A percentile compares a stretch with the other conserved stretches of the same genome.
Evolutionary conservation across 2,329 filamentous ascomycete species (phyloP).

Genomic region (Nemania sp.): DNA sequence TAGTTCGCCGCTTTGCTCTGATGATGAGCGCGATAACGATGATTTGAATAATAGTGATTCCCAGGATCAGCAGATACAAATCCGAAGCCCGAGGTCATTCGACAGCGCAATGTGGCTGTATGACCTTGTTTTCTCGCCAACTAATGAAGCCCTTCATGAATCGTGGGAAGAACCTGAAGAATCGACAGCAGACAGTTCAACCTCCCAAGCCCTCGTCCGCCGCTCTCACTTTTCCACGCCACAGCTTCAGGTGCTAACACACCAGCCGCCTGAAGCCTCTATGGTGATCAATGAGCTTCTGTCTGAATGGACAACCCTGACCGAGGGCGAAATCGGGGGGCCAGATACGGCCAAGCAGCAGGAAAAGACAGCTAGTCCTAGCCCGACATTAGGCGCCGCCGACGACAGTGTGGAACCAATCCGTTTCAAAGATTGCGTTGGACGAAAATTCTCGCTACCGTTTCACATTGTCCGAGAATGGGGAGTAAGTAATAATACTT

Average conservation of each 20-base stretch:
- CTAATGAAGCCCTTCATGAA: neutral
- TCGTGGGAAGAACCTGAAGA: neutral
- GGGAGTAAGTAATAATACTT: neutral
- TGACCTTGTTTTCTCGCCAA: neutral
- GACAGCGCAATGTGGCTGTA: neutral
- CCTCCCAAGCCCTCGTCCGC: neutral
- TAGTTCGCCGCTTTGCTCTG: neutral
- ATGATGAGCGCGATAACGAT: neutral
- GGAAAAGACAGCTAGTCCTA: neutral
- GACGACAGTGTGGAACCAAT: neutral
- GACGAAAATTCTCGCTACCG: constrained; percentile 1
- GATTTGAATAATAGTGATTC: neutral
- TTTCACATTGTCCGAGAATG: neutral
- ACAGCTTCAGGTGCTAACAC: neutral
- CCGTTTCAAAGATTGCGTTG: neutral
- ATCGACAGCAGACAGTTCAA: neutral
- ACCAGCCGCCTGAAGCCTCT: neutral
- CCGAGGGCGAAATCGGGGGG: constrained; percentile 9
- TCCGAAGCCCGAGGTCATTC: neutral
- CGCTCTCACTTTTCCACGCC: neutral
- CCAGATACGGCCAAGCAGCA: neutral
- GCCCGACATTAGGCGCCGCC: neutral
- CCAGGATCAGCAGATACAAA: neutral
- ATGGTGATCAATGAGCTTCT: constrained; percentile 10
- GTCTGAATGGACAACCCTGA: constrained; percentile 15